Evolutionary conservation across 2,329 filamentous ascomycete genomes (phyloP).

Genomic region (Hypoxylon sp.): DNA sequence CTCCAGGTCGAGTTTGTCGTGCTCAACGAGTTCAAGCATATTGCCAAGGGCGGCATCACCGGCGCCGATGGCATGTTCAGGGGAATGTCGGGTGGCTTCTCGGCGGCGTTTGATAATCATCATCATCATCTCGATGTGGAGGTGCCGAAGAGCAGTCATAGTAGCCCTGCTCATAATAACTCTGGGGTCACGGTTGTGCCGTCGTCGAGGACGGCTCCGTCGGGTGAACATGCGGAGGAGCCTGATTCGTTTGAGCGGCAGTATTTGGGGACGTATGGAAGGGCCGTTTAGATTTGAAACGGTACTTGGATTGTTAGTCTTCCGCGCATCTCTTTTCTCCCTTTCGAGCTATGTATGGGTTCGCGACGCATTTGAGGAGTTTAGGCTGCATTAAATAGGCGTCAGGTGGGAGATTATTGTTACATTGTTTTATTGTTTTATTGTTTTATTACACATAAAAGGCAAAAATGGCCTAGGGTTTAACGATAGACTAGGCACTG

Average conservation of each 20-base stretch:
- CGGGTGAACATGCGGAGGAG: constrained; percentile 14
- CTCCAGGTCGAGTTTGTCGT: constrained; percentile 31
- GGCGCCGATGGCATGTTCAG: constrained; percentile 1
- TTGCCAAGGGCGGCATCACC: constrained; percentile 24
- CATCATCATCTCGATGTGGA: constrained; percentile 7
- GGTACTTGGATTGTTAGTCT: too few species aligned
- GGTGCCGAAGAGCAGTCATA: constrained; percentile 8
- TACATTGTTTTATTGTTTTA: too few species aligned
- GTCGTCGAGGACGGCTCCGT: constrained; percentile 10
- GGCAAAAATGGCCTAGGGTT: too few species aligned
- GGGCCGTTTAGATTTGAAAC: too few species aligned
- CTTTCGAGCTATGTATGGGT: too few species aligned
- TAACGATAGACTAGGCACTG: too few species aligned
- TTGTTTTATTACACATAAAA: too few species aligned
- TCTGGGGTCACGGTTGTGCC: constrained; percentile 18
- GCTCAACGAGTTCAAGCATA: constrained; percentile 28
- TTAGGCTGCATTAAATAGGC: too few species aligned
- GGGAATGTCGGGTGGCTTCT: neutral
- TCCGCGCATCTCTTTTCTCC: too few species aligned
- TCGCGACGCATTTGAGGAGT: too few species aligned
- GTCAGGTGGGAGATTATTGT: too few species aligned
- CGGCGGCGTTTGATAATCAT: constrained; percentile 2
- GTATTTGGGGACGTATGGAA: constrained; percentile 31
- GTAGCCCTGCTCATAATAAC: constrained; percentile 7
- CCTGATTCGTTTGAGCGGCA: constrained; percentile 31